These are phyloP conservation scores for Arthrobotrys pseudoclavata DNA, from an alignment of 2,329 filamentous ascomycete genomes.

Conservation along the genomic window DNA sequence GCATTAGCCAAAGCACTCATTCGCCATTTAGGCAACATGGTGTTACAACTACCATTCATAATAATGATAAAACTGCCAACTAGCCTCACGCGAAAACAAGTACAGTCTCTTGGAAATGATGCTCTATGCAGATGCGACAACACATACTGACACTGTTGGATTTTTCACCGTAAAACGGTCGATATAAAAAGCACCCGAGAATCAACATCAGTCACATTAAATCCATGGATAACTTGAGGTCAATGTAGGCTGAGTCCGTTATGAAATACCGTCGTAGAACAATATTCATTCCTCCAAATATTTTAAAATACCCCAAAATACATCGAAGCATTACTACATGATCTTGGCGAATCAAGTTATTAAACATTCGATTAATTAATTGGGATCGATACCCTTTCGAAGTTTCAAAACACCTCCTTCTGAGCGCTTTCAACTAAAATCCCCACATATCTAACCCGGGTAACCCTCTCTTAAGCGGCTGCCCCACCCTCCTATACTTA, in stretches of 20 bases:
- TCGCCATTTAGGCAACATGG: too few species aligned
- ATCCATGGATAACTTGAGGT: not conserved
- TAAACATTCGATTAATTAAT: not conserved
- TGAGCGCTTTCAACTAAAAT: not conserved
- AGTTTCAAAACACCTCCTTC: not conserved
- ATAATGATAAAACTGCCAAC: too few species aligned
- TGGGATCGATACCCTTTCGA: too few species aligned
- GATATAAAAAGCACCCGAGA: too few species aligned
- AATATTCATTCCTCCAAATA: not conserved
- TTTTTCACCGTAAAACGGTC: too few species aligned
- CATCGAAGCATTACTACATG: not conserved
- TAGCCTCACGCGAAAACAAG: too few species aligned
- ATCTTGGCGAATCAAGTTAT: not conserved
- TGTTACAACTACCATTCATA: too few species aligned
- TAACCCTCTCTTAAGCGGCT: not conserved
- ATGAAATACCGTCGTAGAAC: not conserved
- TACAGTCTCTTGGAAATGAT: too few species aligned
- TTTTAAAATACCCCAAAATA: not conserved
- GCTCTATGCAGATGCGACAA: too few species aligned
- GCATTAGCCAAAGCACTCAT: too few species aligned
- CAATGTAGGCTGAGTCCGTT: not conserved
- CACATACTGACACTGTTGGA: too few species aligned
- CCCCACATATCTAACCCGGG: not conserved
- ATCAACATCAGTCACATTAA: too few species aligned
- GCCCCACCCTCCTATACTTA: not conserved